phyloP scores from a whole-genome alignment of 768 basidiomycete species.

The Boletus edulis region DNA sequence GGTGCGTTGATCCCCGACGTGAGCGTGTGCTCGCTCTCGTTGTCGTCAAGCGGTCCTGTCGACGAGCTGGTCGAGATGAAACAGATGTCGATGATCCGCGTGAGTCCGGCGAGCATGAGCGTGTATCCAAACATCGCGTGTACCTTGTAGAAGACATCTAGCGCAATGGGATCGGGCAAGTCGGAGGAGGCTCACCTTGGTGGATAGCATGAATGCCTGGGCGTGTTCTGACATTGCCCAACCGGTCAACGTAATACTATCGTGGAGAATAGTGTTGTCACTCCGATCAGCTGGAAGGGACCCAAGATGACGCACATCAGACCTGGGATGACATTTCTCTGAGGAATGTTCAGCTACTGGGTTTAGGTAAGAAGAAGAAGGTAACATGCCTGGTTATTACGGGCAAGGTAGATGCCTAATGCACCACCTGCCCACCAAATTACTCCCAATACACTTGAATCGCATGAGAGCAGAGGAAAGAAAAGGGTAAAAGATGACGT shows the following conservation, averaged over 20 bases:
- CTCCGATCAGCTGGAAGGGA: not conserved
- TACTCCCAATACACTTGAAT: slow-evolving; percentile 49
- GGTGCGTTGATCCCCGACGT: slow-evolving; percentile 34
- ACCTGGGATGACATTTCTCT: slow-evolving; percentile 80
- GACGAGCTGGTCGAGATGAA: slow-evolving; percentile 54
- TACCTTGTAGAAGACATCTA: slow-evolving; percentile 44
- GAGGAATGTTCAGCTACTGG: not conserved
- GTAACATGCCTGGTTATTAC: slow-evolving; percentile 65
- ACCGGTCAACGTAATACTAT: slow-evolving; percentile 83
- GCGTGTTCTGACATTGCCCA: slow-evolving; percentile 93
- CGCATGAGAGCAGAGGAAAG: slow-evolving; percentile 1
- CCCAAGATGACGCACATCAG: slow-evolving; percentile 57
- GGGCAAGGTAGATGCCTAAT: slow-evolving; percentile 80
- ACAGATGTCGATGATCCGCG: slow-evolving; percentile 82
- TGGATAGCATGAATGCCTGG: slow-evolving; percentile 82
- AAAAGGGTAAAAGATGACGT: slow-evolving; percentile 28
- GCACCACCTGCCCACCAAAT: slow-evolving; percentile 88
- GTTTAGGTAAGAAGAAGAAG: not conserved
- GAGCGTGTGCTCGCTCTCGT: slow-evolving; percentile 69
- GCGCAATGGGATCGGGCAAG: too few species aligned
- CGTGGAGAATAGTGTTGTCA: not conserved
- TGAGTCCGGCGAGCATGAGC: slow-evolving; percentile 77
- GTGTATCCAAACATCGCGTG: slow-evolving; percentile 84
- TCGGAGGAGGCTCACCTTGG: slow-evolving; percentile 48
- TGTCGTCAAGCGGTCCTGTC: slow-evolving; percentile 36